These are phyloP conservation scores for Leishmania tarentolae DNA, from an alignment of 208 protist genomes.

Conservation along the genomic window DNA sequence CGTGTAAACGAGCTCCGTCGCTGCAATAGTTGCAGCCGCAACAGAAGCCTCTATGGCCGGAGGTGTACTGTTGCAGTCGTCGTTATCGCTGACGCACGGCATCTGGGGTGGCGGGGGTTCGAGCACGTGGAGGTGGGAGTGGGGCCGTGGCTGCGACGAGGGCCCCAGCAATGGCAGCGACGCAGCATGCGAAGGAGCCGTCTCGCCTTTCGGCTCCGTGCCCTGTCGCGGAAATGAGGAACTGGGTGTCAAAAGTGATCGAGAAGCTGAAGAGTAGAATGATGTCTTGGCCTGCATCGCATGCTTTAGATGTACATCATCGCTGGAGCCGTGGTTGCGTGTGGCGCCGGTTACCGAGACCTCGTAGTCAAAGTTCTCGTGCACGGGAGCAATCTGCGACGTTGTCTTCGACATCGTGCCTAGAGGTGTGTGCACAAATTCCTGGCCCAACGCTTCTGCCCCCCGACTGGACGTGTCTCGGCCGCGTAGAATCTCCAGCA, in stretches of 20 bases:
- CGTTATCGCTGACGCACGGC: not conserved
- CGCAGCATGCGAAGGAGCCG: not conserved
- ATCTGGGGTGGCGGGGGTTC: not conserved
- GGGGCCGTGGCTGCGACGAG: not conserved
- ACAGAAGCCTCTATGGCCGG: not conserved
- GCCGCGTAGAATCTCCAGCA: slow-evolving; percentile 14
- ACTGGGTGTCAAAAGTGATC: not conserved
- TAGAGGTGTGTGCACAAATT: not conserved
- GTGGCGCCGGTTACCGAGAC: not conserved
- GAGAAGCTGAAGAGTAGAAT: not conserved
- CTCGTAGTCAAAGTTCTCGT: not conserved
- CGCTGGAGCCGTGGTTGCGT: not conserved
- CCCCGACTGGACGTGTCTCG: not conserved
- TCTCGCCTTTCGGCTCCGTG: not conserved
- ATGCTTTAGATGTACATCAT: not conserved
- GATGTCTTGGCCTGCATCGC: not conserved
- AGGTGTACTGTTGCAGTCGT: not conserved
- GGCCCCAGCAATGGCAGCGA: slow-evolving; percentile 7
- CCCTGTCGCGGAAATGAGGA: not conserved
- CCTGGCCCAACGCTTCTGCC: not conserved
- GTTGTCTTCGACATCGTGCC: not conserved
- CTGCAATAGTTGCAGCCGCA: not conserved
- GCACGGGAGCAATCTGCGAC: not conserved
- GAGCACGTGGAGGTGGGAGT: not conserved
- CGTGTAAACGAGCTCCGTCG: not conserved